Conservation (phyloP, 495 filamentous ascomycete genomes). For the Aspergillus bertholletiae region DNA sequence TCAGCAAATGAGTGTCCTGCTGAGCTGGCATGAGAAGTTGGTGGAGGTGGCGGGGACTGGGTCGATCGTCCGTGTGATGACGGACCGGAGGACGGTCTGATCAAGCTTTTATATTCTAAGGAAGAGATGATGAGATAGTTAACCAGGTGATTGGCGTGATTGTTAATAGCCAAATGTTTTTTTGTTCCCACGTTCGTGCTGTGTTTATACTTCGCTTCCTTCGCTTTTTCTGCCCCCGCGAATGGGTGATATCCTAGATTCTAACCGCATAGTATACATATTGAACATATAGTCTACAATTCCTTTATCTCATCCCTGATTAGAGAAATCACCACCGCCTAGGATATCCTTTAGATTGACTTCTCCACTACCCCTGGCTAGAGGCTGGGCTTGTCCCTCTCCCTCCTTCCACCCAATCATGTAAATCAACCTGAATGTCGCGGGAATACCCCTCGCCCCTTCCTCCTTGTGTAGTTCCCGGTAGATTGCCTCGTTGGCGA, state of each 20-base stretch:
- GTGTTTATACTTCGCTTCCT: slow-evolving; percentile 7
- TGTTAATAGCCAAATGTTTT: neutral
- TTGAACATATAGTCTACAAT: neutral
- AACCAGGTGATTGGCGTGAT: neutral
- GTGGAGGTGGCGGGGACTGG: slow-evolving; percentile 86
- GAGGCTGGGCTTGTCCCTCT: slow-evolving; percentile 68
- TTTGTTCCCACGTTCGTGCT: neutral
- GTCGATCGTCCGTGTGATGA: slow-evolving; percentile 86
- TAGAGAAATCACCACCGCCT: slow-evolving; percentile 50
- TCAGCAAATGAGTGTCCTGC: slow-evolving; percentile 84
- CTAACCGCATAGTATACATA: neutral
- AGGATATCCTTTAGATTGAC: slow-evolving; percentile 79
- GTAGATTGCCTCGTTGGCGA: slow-evolving; percentile 90
- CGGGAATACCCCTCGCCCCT: slow-evolving; percentile 69
- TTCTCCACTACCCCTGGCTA: slow-evolving; percentile 78
- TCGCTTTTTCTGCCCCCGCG: slow-evolving; percentile 14
- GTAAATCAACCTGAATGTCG: slow-evolving; percentile 89
- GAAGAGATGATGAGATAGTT: neutral
- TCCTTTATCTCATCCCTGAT: slow-evolving; percentile 6
- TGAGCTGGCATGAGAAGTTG: slow-evolving; percentile 95
- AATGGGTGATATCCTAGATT: neutral
- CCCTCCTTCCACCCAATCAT: slow-evolving; percentile 99
- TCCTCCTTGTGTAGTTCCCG: slow-evolving; percentile 70
- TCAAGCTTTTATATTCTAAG: neutral
- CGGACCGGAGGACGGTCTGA: slow-evolving; percentile 82